Base-by-base conservation (phyloP, 1,284 basidiomycete genomes). In the Trichosporon faecale region DNA sequence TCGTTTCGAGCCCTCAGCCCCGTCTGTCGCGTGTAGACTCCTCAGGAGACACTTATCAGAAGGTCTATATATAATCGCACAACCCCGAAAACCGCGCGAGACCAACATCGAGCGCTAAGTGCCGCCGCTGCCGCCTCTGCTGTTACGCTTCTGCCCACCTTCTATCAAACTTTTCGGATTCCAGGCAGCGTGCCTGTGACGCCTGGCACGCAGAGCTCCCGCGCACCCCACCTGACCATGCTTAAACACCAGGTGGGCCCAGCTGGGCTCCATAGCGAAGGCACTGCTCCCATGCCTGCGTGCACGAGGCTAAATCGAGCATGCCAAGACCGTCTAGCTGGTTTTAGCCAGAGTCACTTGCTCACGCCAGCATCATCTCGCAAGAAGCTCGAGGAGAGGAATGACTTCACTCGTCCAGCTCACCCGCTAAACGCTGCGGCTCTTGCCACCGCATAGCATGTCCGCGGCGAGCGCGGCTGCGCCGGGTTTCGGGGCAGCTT, bases 31-130 rank as follows among this genome's bases (percentile, higher is more conserved):
- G 25, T 57, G 25, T 12, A 21, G 23, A 3, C 29, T 16, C 55
- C 21, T 25, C 49, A 52, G 49, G 49, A 25, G 9, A 23, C 21
- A 52, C 6, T 52, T 52, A 52, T 52, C 49, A 52, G 49, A 21
- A 52, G 49, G 49, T 52, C 49, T 52, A 52, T 25, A 52, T 52
- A 52, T 52, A 52, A 52, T 52, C 49, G 49, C 11, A 46, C n/a
- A 52, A 21, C 49, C 21, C 49, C 49, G 49, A 52, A 52, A 25
- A 21, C 49, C 49, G 49, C 18, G 21, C 49, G 21, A 18, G 49
- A 49, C 46, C 18, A 16, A 23, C 11, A n/a, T 25, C 0, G 23
- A 52, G 49, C 49, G 49, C 49, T 23, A 25, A 6, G 5, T 25
- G 49, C 49, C 49, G 49, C 49, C 21, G 7, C 4, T 52, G 23